Percentiles rank a stretch among this genome's conserved stretches.
Conservation (phyloP, 306 rosid species). For the Dryas alaskensis region DNA sequence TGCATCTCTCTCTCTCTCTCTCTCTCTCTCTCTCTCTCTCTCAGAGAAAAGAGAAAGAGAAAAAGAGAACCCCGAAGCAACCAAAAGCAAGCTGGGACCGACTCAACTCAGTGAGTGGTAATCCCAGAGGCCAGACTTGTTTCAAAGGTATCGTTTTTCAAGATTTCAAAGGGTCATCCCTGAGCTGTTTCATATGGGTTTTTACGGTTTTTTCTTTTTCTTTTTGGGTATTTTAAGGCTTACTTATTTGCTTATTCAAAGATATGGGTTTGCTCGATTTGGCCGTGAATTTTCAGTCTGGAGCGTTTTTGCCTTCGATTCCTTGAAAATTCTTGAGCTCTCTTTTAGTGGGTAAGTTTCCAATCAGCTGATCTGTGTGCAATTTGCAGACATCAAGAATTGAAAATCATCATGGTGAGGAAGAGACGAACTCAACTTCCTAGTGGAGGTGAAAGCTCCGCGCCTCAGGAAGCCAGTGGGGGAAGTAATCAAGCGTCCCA, state of each 20-base stretch:
- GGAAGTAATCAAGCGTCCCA: conserved; percentile 4
- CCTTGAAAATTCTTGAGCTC: neutral
- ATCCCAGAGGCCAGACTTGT: neutral
- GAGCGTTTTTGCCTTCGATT: neutral
- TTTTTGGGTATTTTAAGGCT: neutral
- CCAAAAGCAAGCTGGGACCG: neutral
- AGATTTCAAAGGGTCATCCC: too few relatives aligned
- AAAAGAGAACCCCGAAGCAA: neutral
- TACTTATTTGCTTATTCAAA: neutral
- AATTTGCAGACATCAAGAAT: neutral
- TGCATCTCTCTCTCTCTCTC: neutral
- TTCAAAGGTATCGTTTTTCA: too few relatives aligned
- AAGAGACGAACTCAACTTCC: conserved; percentile 68
- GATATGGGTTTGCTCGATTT: conserved; percentile 2
- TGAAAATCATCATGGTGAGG: conserved; percentile 49
- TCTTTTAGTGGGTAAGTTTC: neutral
- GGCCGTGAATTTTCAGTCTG: neutral
- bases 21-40: neutral
- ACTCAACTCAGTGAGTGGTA: neutral
- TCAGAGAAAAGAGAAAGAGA: neutral
- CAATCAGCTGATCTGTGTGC: neutral
- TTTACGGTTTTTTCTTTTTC: neutral
- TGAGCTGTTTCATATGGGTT: neutral
- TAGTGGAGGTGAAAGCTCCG: conserved; percentile 63
- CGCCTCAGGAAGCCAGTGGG: conserved; percentile 39